Conservation (phyloP, 2,329 filamentous ascomycete genomes). For the Rosellinia necatrix region DNA sequence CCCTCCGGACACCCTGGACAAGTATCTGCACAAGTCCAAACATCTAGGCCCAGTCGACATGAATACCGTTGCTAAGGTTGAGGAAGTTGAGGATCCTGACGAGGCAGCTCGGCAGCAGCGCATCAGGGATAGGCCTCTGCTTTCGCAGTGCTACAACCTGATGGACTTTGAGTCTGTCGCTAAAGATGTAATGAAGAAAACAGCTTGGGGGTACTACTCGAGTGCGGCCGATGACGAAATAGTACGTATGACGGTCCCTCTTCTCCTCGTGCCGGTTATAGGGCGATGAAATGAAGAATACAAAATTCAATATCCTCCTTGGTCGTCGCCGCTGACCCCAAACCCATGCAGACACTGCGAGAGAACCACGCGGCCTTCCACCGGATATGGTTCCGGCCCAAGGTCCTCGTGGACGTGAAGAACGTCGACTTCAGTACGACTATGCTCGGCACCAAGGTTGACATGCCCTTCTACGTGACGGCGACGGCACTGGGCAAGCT, state of each 20-base stretch:
- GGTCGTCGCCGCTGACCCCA: background rate
- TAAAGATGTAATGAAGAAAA: constrained; percentile 89
- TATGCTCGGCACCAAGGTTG: constrained; percentile 86
- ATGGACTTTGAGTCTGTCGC: constrained; percentile 97
- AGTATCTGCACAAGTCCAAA: constrained; percentile 82
- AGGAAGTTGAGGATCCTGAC: constrained; percentile 69
- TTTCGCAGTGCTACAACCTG: constrained; percentile 90
- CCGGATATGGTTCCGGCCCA: constrained; percentile 94
- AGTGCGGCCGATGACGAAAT: constrained; percentile 90
- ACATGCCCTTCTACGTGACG: constrained; percentile 93
- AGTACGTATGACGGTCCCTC: constrained; percentile 52
- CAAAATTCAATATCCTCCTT: too few species aligned
- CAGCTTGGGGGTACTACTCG: constrained; percentile 97
- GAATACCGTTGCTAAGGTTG: constrained; percentile 71
- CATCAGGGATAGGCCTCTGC: constrained; percentile 73
- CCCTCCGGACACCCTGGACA: constrained; percentile 84
- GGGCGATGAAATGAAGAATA: too few species aligned
- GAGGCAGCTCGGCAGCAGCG: constrained; percentile 75
- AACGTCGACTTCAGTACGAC: constrained; percentile 85
- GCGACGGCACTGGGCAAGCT: constrained; percentile 95
- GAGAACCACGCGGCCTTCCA: constrained; percentile 97
- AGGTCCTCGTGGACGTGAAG: constrained; percentile 86
- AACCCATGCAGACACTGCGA: constrained; percentile 72
- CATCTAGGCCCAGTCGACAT: constrained; percentile 91
- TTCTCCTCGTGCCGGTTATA: background rate